Conservation (phyloP, 148 eudicot species). For the Pharnaceum exiguum region DNA sequence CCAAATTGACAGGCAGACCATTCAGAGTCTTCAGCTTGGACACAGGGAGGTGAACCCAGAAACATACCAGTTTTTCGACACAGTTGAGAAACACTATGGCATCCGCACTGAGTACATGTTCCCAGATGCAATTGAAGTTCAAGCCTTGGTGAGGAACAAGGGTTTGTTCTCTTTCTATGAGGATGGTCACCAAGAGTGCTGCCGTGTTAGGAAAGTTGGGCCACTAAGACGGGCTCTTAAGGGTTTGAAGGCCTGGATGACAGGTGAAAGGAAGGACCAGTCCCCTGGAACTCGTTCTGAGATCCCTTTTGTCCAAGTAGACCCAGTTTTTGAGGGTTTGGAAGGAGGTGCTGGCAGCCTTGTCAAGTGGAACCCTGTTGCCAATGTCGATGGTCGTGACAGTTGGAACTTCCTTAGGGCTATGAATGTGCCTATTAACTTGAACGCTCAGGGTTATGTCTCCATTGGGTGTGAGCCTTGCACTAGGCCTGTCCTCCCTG, state of each 20-base stretch:
- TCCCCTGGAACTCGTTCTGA: slow-evolving; percentile 72
- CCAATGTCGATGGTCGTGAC: slow-evolving; percentile 45
- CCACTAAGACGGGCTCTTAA: slow-evolving; percentile 60
- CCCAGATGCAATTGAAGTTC: slow-evolving; percentile 68
- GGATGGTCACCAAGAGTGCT: slow-evolving; percentile 79
- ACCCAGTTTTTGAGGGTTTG: slow-evolving; percentile 57
- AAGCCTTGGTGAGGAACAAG: slow-evolving; percentile 52
- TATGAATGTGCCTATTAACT: slow-evolving; percentile 61
- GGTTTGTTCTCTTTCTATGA: slow-evolving; percentile 71
- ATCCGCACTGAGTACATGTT: slow-evolving; percentile 68
- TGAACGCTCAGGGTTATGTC: slow-evolving; percentile 59
- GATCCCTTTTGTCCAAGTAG: slow-evolving; percentile 58
- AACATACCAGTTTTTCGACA: slow-evolving; percentile 57
- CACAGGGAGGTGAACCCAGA: slow-evolving; percentile 69
- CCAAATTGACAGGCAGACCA: slow-evolving; percentile 58
- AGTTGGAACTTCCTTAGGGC: slow-evolving; percentile 63
- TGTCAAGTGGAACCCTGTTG: slow-evolving; percentile 72
- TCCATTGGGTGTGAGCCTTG: slow-evolving; percentile 79
- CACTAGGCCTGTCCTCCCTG: slow-evolving; percentile 66
- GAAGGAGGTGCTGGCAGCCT: slow-evolving; percentile 64
- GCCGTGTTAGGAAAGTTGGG: slow-evolving; percentile 65
- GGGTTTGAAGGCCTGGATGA: slow-evolving; percentile 71
- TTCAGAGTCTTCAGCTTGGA: slow-evolving; percentile 67
- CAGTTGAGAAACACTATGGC: slow-evolving; percentile 53
- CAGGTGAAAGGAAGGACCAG: slow-evolving; percentile 70